Base-by-base conservation (phyloP, 2,329 filamentous ascomycete species). In the Nemania sp. region DNA sequence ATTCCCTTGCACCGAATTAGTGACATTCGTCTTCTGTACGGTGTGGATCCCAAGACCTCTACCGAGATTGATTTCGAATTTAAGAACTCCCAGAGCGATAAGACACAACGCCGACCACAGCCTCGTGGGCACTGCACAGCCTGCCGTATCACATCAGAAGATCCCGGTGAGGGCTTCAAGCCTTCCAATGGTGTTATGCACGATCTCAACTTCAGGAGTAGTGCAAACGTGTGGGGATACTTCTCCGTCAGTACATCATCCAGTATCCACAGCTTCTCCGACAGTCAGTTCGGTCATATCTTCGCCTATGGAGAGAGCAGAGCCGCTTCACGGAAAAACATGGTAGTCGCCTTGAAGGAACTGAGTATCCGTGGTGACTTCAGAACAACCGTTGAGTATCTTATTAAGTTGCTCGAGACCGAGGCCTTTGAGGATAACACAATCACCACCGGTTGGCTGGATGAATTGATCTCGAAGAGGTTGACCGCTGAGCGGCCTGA, bases 311-410 rank as follows among this genome's bases (percentile, higher is more conserved):
- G 94, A 57, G 94, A 99, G 81, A 99, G 95, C 79, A 87, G 94
- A 73, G 88, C 91, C 45, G 92, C 94, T 22, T 99, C 94, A 22
- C 81, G 94, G 63, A 99, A 99, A 75, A 95, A 99, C 80, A 99
- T 99, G 94, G 92, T 99, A 64, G 89, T 99, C 64, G 94, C 94
- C 14, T 78, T 99, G 70, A 99, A 99, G 81, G 94, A 99, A 77
- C 76, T 99, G 76, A 99, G 93, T 78, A 99, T 99, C 80, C 94
- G 94, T 77, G 94, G 94, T 82, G 94, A 99, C 73, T 99, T 99
- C 83, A 84, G 92, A 70, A 99, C 94, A 49, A 99, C 94, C 1
- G 93, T 99, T 51, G 94, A 99, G 74, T 99, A 99, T 72, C 84
- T 99, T 61, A 97, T 99, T 76, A 99, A 99, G 81, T 84, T 99